These are phyloP conservation scores for Plasmopara viticola DNA, from an alignment of 352 stramenopile species.

Conservation along the genomic window DNA sequence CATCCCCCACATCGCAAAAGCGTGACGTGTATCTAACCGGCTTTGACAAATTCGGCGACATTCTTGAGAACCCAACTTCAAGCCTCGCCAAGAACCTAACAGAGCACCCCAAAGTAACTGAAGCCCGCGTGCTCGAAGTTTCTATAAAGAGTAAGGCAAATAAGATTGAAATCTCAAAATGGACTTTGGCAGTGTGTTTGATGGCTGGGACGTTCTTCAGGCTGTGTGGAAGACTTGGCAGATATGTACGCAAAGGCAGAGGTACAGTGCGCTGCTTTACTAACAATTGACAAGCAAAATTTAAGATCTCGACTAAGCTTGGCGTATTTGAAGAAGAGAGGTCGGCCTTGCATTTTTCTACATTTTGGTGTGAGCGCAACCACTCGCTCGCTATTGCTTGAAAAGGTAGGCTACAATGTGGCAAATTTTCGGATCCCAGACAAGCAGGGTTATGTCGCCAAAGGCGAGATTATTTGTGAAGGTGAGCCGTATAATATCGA, in stretches of 20 bases:
- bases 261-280: conserved; percentile 5
- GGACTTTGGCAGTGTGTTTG: too few species aligned
- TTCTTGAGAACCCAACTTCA: conserved; percentile 77
- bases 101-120: conserved; percentile 54
- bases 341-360: conserved; percentile 54
- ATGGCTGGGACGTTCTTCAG: conserved; percentile 3
- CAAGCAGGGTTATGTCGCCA: conserved; percentile 58
- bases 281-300: too few species aligned
- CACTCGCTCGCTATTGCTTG: conserved; percentile 41
- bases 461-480: conserved; percentile 41
- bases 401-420: conserved; percentile 73
- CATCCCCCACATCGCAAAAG: conserved; percentile 7
- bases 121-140: conserved; percentile 65
- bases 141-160: conserved; percentile 40
- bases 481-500: conserved; percentile 38
- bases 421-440: conserved; percentile 79
- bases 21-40: conserved; percentile 75
- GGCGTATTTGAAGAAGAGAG: conserved; percentile 26
- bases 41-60: conserved; percentile 81
- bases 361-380: conserved; percentile 64
- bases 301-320: background rate
- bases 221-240: conserved; percentile 21
- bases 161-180: too few species aligned
- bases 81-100: conserved; percentile 46
- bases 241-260: conserved; percentile 26